Evolutionary conservation across 768 basidiomycete genomes (phyloP), one percentile per base, ranked within the genome.

Genomic region (Macrolepiota albuminosa): DNA sequence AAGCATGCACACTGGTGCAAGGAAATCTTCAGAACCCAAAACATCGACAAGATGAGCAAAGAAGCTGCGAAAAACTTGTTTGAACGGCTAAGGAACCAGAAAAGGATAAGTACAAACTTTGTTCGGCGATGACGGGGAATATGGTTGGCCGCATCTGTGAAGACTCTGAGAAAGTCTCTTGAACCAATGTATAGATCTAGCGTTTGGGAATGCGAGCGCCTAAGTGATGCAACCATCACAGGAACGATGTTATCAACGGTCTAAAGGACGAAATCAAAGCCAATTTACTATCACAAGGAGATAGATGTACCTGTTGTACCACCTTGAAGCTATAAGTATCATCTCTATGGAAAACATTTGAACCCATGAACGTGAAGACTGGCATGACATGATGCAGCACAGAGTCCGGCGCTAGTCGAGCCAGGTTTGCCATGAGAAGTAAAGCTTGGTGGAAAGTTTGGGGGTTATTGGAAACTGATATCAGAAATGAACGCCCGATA

Each of bases 281-380:
- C n/a, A 18, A 29, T 40, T 26, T 3, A 2, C 18, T 21, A 18
- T 29, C 34, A 58, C 40, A 46, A 26, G 2, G 52, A 75, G 31
- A 18, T 2, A 49, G 10, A 36, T 50, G 51, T 56, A 93, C 94
- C 80, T 90, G 91, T 70, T 98, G 95, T 2, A 98, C 92, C 9
- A 98, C 95, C 40, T 86, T 85, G 78, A 97, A 96, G 68, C 91
- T 95, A 73, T 96, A 95, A 0, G 89, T 84, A 69, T 99, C 97
- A 64, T 99, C 97, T 50, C 95, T 84, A 68, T 97, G 96, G 77
- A 98, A 92, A 18, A 98, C 88, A 62, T 93, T 95, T n/a, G 95
- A 93, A 21, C 97, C 96, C 93, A 98, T 98, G 75, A 98, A 98
- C 0, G 95, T 98, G 78, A 99, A 98, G 48, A 99, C 87, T 4